Base-by-base conservation (phyloP, 257 asterid species). In the Thymus quinquecostatus region DNA sequence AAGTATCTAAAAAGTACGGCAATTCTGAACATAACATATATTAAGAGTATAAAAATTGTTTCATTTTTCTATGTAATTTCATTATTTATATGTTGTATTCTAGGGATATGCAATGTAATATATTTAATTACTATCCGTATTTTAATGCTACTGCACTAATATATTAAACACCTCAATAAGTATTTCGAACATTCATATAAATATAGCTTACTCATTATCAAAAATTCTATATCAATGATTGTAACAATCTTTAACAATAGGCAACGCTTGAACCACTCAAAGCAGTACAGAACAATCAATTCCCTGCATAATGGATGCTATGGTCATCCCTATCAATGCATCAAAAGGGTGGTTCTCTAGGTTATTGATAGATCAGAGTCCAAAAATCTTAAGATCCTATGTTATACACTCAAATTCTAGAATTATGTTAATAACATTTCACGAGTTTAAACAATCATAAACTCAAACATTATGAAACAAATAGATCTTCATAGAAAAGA, bases 341-440 rank as follows among this genome's bases (percentile, higher is more conserved):
- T 57, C 14, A 2, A 3, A 57, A 3, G 1, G 43, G 41, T 5
- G 2, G 4, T 9, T 5, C 32, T 53, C 33, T 6, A 27, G 11
- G 11, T 4, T 51, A 51, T 14, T 51, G 45, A 45, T 6, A 45
- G 28, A 65, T 65, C 59, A 47, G 21, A 21, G 12, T 30, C 33
- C 59, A 12, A 65, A 13, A n/a, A 65, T 43, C 47, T 8, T n/a
- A 8, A 65, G 38, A 5, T 32, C 34, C 7, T 51, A 9, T 29
- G 11, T 14, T 3, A 5, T 21, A 49, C 8, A 30, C 64, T 68
- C 70, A 69, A 28, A 47, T 60, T 34, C 45, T 47, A 71, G 36
- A 27, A 21, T 10, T 60, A 71, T 60, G 43, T n/a, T 59, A 47
- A 68, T 28, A 21, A 10, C 14, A 34, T 33, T 29, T 47, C 50